phyloP scores from a whole-genome alignment of 441 rosid species.

The California macrophylla region DNA sequence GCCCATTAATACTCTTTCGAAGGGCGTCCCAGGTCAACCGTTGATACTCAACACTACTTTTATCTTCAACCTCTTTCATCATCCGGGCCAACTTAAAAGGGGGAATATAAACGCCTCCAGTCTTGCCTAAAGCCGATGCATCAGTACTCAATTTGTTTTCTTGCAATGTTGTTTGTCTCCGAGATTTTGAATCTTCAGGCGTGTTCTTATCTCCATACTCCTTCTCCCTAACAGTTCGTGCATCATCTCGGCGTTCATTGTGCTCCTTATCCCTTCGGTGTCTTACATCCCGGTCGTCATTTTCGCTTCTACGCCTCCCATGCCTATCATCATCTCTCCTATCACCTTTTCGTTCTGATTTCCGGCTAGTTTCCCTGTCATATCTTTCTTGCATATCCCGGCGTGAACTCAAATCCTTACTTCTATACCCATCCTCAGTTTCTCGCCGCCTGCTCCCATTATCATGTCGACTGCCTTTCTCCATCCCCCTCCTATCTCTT shows the following conservation, averaged over 20 bases:
- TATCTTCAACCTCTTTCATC: slow-evolving; percentile 82
- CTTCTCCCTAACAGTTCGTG: slow-evolving; percentile 18
- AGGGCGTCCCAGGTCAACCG: slow-evolving; percentile 94
- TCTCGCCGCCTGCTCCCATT: slow-evolving; percentile 27
- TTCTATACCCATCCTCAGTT: slow-evolving; percentile 25
- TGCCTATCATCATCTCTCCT: slow-evolving; percentile 25
- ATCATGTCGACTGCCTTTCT: slow-evolving; percentile 20
- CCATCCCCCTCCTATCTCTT: slow-evolving; percentile 28
- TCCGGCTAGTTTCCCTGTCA: slow-evolving; percentile 22
- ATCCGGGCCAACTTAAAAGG: slow-evolving; percentile 77
- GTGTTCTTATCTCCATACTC: slow-evolving; percentile 28
- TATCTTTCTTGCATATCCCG: slow-evolving; percentile 24
- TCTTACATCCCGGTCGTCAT: slow-evolving; percentile 19
- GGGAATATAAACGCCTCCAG: slow-evolving; percentile 84
- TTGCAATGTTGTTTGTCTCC: slow-evolving; percentile 14
- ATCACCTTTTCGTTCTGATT: slow-evolving; percentile 21
- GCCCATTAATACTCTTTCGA: slow-evolving; percentile 81
- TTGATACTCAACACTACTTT: slow-evolving; percentile 73
- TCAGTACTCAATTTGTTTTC: slow-evolving; percentile 34
- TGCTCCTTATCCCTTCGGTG: slow-evolving; percentile 28
- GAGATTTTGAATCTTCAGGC: slow-evolving; percentile 28
- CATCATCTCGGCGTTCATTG: slow-evolving; percentile 25
- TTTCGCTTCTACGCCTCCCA: slow-evolving; percentile 20
- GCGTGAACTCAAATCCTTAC: slow-evolving; percentile 19
- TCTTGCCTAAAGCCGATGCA: slow-evolving; percentile 39